These are phyloP conservation scores for Grosmannia serpens DNA, from an alignment of 2,329 filamentous ascomycete genomes.

Conservation along the genomic window DNA sequence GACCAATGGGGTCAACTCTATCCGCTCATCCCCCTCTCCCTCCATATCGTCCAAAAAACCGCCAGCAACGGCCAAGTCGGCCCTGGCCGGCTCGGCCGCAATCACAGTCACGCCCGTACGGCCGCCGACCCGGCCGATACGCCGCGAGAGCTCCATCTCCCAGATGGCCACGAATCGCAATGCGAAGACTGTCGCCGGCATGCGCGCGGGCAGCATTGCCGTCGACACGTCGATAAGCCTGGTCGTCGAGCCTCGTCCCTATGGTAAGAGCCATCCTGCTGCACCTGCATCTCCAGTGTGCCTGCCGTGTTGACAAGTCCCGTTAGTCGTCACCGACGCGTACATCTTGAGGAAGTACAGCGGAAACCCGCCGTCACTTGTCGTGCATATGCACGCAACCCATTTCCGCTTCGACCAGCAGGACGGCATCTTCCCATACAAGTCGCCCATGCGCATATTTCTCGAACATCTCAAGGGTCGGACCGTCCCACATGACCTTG, in stretches of 20 bases:
- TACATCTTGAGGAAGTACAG: slow-evolving; percentile 76
- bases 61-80: slow-evolving; percentile 35
- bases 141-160: slow-evolving; percentile 37
- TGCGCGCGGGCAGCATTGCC: slow-evolving; percentile 31
- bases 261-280: slow-evolving; percentile 27
- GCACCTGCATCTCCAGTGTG: not conserved
- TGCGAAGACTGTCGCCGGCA: slow-evolving; percentile 38
- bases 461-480: slow-evolving; percentile 65
- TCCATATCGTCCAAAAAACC: slow-evolving; percentile 45
- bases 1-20: slow-evolving; percentile 48
- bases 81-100: slow-evolving; percentile 27
- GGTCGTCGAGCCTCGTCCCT: slow-evolving; percentile 36
- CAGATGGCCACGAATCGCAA: slow-evolving; percentile 25
- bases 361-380: slow-evolving; percentile 60
- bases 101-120: slow-evolving; percentile 34
- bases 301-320: not conserved
- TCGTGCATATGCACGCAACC: slow-evolving; percentile 72
- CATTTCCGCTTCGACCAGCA: slow-evolving; percentile 92
- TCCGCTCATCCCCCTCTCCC: slow-evolving; percentile 48
- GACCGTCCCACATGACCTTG: slow-evolving; percentile 80
- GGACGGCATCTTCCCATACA: slow-evolving; percentile 84
- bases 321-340: slow-evolving; percentile 56
- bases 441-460: slow-evolving; percentile 76
- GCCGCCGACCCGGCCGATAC: slow-evolving; percentile 42
- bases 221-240: slow-evolving; percentile 28